A percentile compares a stretch with the other conserved stretches of the same genome.
Evolutionary conservation across 805 yeast genomes (phyloP).

Genomic region (Sugiyamaella boreocaroliniensis): DNA sequence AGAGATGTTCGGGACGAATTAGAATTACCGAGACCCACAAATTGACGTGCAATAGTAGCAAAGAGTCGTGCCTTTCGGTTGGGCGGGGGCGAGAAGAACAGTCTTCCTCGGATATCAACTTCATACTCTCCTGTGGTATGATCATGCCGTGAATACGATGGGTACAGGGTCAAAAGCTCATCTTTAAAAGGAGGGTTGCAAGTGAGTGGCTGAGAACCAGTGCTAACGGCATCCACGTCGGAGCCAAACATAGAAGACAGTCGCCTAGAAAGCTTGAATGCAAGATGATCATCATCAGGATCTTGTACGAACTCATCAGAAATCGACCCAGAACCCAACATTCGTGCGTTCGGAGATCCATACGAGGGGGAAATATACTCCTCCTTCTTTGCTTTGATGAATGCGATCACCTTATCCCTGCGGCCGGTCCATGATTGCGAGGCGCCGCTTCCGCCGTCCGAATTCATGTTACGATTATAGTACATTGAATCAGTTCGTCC

Average conservation of each 20-base stretch:
- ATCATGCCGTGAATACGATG: conserved; percentile 43
- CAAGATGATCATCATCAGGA: conserved; percentile 8
- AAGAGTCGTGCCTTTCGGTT: conserved; percentile 65
- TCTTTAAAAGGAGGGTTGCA: conserved; percentile 33
- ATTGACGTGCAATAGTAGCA: conserved; percentile 60
- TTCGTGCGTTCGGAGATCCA: background rate
- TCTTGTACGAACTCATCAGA: conserved; percentile 1
- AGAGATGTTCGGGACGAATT: background rate
- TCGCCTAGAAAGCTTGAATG: background rate
- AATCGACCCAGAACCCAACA: background rate
- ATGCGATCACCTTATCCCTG: conserved; percentile 14
- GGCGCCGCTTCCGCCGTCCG: background rate
- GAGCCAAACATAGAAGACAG: background rate
- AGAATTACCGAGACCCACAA: conserved; percentile 36
- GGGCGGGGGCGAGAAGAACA: conserved; percentile 61
- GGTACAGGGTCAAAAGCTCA: conserved; percentile 54
- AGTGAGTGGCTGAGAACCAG: background rate
- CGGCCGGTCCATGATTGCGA: conserved; percentile 4
- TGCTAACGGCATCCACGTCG: background rate
- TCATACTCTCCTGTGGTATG: conserved; percentile 36
- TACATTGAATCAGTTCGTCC: background rate
- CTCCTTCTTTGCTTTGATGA: conserved; percentile 11
- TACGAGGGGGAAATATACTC: background rate
- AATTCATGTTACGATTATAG: too few species aligned
- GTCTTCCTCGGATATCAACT: conserved; percentile 66